Percentiles rank a stretch among this genome's conserved stretches.
These are phyloP conservation scores for Phialophora expanda DNA, from an alignment of 2,329 filamentous ascomycete species.

Conservation along the genomic window DNA sequence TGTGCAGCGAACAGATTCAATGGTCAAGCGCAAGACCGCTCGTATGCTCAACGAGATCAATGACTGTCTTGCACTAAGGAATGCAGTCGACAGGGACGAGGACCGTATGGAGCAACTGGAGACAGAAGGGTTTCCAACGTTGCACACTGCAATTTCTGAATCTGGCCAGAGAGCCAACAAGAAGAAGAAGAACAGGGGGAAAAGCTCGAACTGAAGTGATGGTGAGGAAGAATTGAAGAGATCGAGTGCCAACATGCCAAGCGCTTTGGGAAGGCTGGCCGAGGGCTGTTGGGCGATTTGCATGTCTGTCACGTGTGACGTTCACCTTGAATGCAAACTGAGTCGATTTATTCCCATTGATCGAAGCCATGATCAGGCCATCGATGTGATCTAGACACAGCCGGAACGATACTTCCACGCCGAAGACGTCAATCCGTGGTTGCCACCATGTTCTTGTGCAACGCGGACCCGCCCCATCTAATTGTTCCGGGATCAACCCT, in stretches of 20 bases:
- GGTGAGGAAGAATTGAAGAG: not conserved
- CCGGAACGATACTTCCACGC: not conserved
- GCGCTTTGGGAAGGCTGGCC: not conserved
- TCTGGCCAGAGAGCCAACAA: not conserved
- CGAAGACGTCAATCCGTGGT: not conserved
- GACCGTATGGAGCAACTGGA: not conserved
- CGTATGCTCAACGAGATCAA: conserved; percentile 11
- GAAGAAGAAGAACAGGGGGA: conserved; percentile 3
- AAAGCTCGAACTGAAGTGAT: not conserved
- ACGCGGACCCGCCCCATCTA: conserved; percentile 2
- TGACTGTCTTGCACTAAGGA: conserved; percentile 7
- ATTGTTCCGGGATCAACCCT: conserved; percentile 5
- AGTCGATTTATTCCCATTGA: not conserved
- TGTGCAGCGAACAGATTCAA: not conserved
- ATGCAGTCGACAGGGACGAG: not conserved
- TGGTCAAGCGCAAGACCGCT: conserved; percentile 2
- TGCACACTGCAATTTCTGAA: not conserved
- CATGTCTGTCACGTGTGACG: not conserved
- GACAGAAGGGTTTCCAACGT: not conserved
- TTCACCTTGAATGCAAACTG: not conserved
- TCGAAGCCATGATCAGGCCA: not conserved
- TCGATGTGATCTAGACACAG: not conserved
- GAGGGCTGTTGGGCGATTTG: not conserved
- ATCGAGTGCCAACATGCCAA: not conserved
- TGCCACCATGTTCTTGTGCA: not conserved